Conservation (phyloP, 1,139 yeast species). For the Candida buenavistaensis region DNA sequence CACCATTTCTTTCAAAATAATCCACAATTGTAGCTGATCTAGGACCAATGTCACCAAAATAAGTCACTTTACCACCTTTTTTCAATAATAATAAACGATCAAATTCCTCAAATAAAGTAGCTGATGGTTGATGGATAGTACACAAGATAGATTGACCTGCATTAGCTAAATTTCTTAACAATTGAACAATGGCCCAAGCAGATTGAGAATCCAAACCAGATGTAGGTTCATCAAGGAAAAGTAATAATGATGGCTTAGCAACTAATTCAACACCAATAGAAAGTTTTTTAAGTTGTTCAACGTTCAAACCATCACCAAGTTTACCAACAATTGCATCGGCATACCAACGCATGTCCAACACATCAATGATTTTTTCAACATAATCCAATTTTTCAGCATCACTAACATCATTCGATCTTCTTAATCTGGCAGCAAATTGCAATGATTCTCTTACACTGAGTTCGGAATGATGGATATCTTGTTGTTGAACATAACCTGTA, state of each 20-base stretch:
- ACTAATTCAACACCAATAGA: constrained; percentile 84
- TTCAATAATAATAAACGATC: constrained; percentile 73
- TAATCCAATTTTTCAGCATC: constrained; percentile 45
- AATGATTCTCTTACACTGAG: constrained; percentile 63
- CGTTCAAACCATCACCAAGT: constrained; percentile 59
- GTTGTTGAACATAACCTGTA: constrained; percentile 68
- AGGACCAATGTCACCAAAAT: constrained; percentile 76
- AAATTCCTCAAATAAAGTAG: constrained; percentile 71
- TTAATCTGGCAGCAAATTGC: constrained; percentile 58
- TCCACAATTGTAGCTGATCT: constrained; percentile 59
- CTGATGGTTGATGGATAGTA: constrained; percentile 85
- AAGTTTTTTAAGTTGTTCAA: constrained; percentile 65
- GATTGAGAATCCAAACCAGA: constrained; percentile 92
- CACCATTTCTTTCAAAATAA: constrained; percentile 72
- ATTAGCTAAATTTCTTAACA: constrained; percentile 71
- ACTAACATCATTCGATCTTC: constrained; percentile 47
- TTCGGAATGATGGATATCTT: constrained; percentile 59
- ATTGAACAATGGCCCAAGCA: constrained; percentile 81
- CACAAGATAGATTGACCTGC: constrained; percentile 83
- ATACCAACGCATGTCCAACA: constrained; percentile 59
- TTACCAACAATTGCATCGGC: constrained; percentile 66
- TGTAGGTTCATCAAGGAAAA: constrained; percentile 90
- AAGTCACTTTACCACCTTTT: constrained; percentile 75
- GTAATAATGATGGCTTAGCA: constrained; percentile 78
- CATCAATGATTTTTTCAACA: constrained; percentile 56